Evolutionary conservation across 768 basidiomycete species (phyloP).

Genomic region (Lactarius pseudohatsudake): DNA sequence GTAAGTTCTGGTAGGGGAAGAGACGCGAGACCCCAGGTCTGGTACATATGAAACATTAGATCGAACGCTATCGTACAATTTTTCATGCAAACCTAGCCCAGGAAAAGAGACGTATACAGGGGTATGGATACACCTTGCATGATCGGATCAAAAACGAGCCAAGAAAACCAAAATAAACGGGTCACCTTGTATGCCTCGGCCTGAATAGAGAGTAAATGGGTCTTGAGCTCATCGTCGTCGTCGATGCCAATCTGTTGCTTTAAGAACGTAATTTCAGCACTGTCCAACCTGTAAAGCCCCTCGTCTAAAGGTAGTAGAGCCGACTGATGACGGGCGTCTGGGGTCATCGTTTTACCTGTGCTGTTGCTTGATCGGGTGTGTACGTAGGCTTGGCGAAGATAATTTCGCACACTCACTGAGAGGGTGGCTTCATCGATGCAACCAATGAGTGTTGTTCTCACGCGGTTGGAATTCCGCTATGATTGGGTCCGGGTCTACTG

Average conservation of each 20-base stretch:
- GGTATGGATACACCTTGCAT: slow-evolving; percentile 35
- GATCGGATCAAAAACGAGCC: not conserved
- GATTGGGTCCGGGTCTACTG: not conserved
- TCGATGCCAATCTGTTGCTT: slow-evolving; percentile 35
- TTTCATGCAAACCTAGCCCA: slow-evolving; percentile 29
- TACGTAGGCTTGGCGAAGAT: not conserved
- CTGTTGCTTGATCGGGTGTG: not conserved
- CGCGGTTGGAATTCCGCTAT: not conserved
- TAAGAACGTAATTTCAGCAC: slow-evolving; percentile 29
- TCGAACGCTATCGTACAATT: too few relatives aligned
- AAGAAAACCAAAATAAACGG: not conserved
- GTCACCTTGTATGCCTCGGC: slow-evolving; percentile 35
- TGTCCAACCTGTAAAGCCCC: slow-evolving; percentile 18
- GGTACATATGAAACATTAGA: not conserved
- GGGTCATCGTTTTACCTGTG: not conserved
- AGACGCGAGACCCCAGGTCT: slow-evolving; percentile 33
- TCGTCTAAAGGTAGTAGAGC: slow-evolving; percentile 2
- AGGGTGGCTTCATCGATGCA: not conserved
- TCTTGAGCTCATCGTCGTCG: slow-evolving; percentile 35
- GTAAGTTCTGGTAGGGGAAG: slow-evolving; percentile 33
- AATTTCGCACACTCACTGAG: not conserved
- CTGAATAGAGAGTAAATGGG: slow-evolving; percentile 35
- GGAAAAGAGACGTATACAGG: slow-evolving; percentile 35
- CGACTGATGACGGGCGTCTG: not conserved
- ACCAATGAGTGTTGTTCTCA: not conserved